A percentile compares a stretch with the other conserved stretches of the same genome.
Conservation (phyloP, 1,139 yeast genomes). For the Protomyces pachydermus region DNA sequence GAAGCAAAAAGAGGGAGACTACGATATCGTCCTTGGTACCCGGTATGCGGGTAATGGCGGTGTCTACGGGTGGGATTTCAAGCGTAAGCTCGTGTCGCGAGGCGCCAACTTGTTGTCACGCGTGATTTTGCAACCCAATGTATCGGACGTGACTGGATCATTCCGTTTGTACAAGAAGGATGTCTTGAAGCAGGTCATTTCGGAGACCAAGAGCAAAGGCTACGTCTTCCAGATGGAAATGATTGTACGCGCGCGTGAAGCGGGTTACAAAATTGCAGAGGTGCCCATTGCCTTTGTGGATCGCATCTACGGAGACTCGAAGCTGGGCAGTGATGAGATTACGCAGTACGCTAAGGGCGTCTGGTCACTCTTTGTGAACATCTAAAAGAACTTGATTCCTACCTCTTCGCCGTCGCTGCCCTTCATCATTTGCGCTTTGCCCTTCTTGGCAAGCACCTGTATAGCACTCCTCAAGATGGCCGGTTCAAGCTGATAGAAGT, state of each 20-base stretch:
- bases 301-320: constrained; percentile 73
- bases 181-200: constrained; percentile 61
- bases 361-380: constrained; percentile 20
- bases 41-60: constrained; percentile 80
- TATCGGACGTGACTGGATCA: constrained; percentile 73
- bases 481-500: constrained; percentile 61
- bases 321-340: constrained; percentile 69
- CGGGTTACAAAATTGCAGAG: constrained; percentile 69
- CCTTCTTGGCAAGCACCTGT: constrained; percentile 57
- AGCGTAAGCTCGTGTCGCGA: constrained; percentile 70
- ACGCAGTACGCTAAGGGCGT: constrained; percentile 26
- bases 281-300: constrained; percentile 78
- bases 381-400: constrained; percentile 53
- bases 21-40: constrained; percentile 80
- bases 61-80: constrained; percentile 80
- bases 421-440: constrained; percentile 61
- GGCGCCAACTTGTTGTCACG: constrained; percentile 79
- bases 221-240: constrained; percentile 82
- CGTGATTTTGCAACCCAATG: constrained; percentile 65
- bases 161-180: constrained; percentile 71
- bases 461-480: constrained; percentile 53
- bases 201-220: constrained; percentile 69
- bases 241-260: constrained; percentile 75
- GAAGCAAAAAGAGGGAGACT: constrained; percentile 60
- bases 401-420: constrained; percentile 55